These are phyloP conservation scores for Hyaloperonospora brassicae DNA, from an alignment of 352 stramenopile genomes.

Conservation along the genomic window DNA sequence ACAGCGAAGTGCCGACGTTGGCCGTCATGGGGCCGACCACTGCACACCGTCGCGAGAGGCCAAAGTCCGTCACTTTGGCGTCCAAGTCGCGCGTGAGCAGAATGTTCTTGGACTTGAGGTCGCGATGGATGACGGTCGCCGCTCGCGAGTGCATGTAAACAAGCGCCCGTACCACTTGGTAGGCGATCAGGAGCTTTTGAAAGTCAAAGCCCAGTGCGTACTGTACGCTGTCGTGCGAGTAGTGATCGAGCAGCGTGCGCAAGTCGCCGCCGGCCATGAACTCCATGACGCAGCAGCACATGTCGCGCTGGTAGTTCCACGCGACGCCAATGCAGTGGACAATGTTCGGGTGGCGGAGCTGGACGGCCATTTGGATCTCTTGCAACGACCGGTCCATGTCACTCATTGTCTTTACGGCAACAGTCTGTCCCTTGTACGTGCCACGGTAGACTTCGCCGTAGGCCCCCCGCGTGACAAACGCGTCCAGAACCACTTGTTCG, in stretches of 20 bases:
- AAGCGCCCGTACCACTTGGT: slow-evolving; percentile 29
- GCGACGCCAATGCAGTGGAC: slow-evolving; percentile 43
- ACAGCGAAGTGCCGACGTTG: slow-evolving; percentile 25
- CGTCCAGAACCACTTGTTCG: slow-evolving; percentile 29
- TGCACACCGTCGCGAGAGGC: slow-evolving; percentile 23
- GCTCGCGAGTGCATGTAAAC: slow-evolving; percentile 39
- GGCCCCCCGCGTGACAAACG: slow-evolving; percentile 29
- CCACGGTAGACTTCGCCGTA: slow-evolving; percentile 41
- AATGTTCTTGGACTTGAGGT: slow-evolving; percentile 21
- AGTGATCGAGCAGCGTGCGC: slow-evolving; percentile 20
- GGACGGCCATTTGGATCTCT: slow-evolving; percentile 18
- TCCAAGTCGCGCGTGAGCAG: slow-evolving; percentile 21
- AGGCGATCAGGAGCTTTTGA: slow-evolving; percentile 24
- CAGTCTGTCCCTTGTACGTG: slow-evolving; percentile 25
- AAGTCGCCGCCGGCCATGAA: slow-evolving; percentile 41
- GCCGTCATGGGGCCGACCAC: slow-evolving; percentile 30
- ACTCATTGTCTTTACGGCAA: slow-evolving; percentile 34
- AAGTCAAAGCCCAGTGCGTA: slow-evolving; percentile 19
- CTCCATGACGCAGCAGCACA: slow-evolving; percentile 35
- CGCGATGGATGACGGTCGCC: slow-evolving; percentile 26
- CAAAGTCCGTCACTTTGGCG: slow-evolving; percentile 45
- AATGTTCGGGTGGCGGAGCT: slow-evolving; percentile 41
- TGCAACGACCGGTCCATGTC: slow-evolving; percentile 38
- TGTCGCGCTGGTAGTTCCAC: slow-evolving; percentile 34
- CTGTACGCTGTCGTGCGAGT: slow-evolving; percentile 12